Evolutionary conservation across 345 rosid genomes (phyloP), one percentile per base, ranked within the genome.

Genomic region (Bretschneidera sinensis): DNA sequence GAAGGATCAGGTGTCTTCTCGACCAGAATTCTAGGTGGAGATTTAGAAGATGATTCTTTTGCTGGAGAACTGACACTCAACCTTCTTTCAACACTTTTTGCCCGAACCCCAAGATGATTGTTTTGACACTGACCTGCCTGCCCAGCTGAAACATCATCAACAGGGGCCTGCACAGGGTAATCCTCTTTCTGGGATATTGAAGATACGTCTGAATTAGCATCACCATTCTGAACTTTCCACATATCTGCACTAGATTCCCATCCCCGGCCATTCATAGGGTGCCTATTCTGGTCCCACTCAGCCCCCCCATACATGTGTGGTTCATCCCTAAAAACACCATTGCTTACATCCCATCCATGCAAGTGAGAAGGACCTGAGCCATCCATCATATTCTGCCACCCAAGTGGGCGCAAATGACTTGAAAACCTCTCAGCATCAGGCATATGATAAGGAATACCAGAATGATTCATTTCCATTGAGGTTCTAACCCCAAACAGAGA

Each of bases 311-410:
- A 88, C 60, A 86, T 65, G 64, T 74, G 88, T 19, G 82, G 49
- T n/a, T 94, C 97, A 68, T 88, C 97, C 84, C 97, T 86, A 70
- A 78, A 82, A 50, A 74, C 81, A 53, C 79, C 83, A 71, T 79
- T 81, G 69, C 77, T 85, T 70, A 89, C 91, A 73, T 94, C 96
- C 91, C 96, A 87, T 47, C 96, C 88, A 85, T 82, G 99, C 81
- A 94, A 59, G 63, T 79, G 91, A 68, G 97, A 65, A 59, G 88
- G 83, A 8, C 83, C 92, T 22, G 97, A 77, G 24, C 80, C 79
- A 76, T 94, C 96, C 65, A 88, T 83, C 82, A 86, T 86, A 76
- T 83, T 86, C 80, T 79, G 99, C 99, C 96, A 95, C 59, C 92
- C 95, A 34, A 86, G 75, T 48, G 97, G 95, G 31, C 95, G 96